Conservation (phyloP, 2,329 filamentous ascomycete genomes). For the Celoporthe dispersa region DNA sequence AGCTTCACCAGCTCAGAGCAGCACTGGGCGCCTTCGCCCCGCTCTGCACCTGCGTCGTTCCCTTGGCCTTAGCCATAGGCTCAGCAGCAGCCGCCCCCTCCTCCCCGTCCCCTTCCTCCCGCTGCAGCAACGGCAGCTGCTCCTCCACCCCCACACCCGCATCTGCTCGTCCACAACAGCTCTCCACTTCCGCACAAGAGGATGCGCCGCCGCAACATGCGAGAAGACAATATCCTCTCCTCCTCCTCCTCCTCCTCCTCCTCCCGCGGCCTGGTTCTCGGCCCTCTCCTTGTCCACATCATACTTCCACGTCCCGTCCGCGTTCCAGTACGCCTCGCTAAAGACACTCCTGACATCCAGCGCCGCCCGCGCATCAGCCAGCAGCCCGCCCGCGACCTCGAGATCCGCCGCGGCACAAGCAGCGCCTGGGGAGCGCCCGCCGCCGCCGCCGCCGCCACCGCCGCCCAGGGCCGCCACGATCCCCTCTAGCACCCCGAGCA, state of each 20-base stretch:
- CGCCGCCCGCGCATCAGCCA: slow-evolving; percentile 59
- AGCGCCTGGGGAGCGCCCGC: not conserved
- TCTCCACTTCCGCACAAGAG: slow-evolving; percentile 67
- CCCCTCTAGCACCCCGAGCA: slow-evolving; percentile 79
- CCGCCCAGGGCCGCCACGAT: slow-evolving; percentile 55
- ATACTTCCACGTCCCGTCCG: slow-evolving; percentile 74
- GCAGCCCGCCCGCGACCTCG: slow-evolving; percentile 39
- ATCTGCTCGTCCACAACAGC: slow-evolving; percentile 47
- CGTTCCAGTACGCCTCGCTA: slow-evolving; percentile 66
- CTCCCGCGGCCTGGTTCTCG: not conserved
- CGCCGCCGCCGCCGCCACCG: slow-evolving; percentile 11
- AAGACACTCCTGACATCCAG: slow-evolving; percentile 68
- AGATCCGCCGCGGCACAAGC: slow-evolving; percentile 27
- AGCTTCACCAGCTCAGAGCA: slow-evolving; percentile 36
- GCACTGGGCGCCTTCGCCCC: slow-evolving; percentile 28
- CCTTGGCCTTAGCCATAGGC: slow-evolving; percentile 28
- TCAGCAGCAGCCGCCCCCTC: slow-evolving; percentile 1
- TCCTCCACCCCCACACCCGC: slow-evolving; percentile 39
- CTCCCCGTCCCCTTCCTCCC: slow-evolving; percentile 25
- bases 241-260: slow-evolving; percentile 26
- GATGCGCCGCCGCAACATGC: slow-evolving; percentile 70
- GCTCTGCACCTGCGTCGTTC: slow-evolving; percentile 12
- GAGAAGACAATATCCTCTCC: slow-evolving; percentile 53
- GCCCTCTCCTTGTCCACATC: slow-evolving; percentile 46
- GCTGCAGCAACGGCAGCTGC: slow-evolving; percentile 26